Conservation (phyloP, 73 alveolate species). For the Effrenium voratum region DNA sequence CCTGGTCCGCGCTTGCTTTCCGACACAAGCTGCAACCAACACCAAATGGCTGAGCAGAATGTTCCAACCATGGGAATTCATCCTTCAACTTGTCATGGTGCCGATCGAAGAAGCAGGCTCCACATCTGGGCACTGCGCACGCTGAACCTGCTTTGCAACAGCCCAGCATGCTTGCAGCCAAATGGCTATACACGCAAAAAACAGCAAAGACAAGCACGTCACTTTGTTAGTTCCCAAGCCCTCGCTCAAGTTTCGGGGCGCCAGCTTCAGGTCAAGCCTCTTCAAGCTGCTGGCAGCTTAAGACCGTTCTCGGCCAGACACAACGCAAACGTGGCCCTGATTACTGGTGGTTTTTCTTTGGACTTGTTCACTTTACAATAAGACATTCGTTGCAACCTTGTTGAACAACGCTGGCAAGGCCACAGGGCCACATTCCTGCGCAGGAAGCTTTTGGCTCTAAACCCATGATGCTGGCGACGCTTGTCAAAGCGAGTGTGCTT, state of each 20-base stretch:
- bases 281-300: too few species aligned
- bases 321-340: too few species aligned
- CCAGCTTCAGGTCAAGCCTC: background rate
- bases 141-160: background rate
- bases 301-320: too few species aligned
- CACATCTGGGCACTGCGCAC: background rate
- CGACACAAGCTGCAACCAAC: constrained; percentile 35
- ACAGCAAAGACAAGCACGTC: background rate
- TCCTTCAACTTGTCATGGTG: background rate
- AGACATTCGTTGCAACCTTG: too few species aligned
- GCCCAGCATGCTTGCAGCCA: background rate
- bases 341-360: too few species aligned
- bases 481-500: background rate
- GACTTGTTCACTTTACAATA: too few species aligned
- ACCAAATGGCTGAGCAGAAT: background rate
- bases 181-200: background rate
- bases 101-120: constrained; percentile 24
- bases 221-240: background rate
- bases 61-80: constrained; percentile 9
- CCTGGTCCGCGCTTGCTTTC: background rate
- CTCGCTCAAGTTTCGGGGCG: background rate
- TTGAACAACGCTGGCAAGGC: too few species aligned
- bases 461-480: background rate
- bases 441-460: too few species aligned
- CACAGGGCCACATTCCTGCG: too few species aligned